Conservation (phyloP, 2,329 filamentous ascomycete species). For the Fusarium marasasianum region DNA sequence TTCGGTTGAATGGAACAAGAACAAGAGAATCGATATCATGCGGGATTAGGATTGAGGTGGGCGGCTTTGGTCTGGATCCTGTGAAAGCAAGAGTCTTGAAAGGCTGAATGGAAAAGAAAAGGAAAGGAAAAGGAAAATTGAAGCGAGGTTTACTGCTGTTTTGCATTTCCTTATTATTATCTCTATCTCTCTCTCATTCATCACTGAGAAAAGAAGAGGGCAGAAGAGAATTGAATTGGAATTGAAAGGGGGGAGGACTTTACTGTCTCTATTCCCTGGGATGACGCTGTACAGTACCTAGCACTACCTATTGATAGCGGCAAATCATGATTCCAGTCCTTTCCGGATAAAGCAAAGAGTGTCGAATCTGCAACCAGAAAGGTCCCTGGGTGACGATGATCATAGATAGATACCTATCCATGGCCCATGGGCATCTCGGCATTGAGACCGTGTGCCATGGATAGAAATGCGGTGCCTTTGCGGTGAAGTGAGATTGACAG, state of each 20-base stretch:
- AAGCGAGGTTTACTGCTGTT: constrained; percentile 25
- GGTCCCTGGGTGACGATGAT: constrained; percentile 10
- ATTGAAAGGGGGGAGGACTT: constrained; percentile 9
- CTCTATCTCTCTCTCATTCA: not conserved
- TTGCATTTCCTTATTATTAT: constrained; percentile 1
- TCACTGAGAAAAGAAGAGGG: not conserved
- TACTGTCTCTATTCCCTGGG: constrained; percentile 17
- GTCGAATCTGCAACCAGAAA: constrained; percentile 1
- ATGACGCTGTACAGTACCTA: too few species aligned
- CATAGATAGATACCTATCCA: not conserved
- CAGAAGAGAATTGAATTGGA: not conserved
- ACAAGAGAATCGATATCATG: constrained; percentile 12
- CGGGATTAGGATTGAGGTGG: constrained; percentile 43
- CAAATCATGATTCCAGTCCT: constrained; percentile 31
- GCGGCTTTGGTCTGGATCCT: constrained; percentile 43
- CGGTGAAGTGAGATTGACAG: not conserved
- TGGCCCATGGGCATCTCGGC: not conserved
- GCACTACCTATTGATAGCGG: constrained; percentile 16
- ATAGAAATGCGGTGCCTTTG: constrained; percentile 16
- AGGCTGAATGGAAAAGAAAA: not conserved
- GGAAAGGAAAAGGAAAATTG: not conserved
- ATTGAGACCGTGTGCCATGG: not conserved
- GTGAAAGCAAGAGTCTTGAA: constrained; percentile 26
- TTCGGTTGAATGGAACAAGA: constrained; percentile 39
- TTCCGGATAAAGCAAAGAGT: constrained; percentile 28